Percentiles rank a stretch among this genome's conserved stretches.
These are phyloP conservation scores for Aspergillus avenaceus DNA, from an alignment of 495 filamentous ascomycete genomes.

Conservation along the genomic window DNA sequence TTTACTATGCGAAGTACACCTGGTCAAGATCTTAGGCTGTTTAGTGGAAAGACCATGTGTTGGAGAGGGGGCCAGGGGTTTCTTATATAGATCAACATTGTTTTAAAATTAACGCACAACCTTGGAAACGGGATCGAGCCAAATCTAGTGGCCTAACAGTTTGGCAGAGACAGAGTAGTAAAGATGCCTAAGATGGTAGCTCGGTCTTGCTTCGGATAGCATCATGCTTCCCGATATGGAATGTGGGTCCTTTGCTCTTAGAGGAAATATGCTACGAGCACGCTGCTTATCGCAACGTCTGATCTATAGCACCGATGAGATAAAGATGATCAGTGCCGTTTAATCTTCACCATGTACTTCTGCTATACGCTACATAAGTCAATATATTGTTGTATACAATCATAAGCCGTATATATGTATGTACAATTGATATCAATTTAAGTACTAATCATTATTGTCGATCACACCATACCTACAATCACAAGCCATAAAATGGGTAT, in stretches of 20 bases:
- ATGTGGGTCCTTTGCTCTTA: slow-evolving; percentile 15
- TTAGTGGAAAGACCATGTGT: not conserved
- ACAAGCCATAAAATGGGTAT: too few species aligned
- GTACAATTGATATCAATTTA: too few species aligned
- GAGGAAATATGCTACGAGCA: slow-evolving; percentile 29
- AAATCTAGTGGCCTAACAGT: not conserved
- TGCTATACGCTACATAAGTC: too few species aligned
- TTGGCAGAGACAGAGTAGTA: not conserved
- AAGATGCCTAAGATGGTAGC: slow-evolving; percentile 4
- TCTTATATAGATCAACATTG: slow-evolving; percentile 14
- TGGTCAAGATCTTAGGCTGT: not conserved
- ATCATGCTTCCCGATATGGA: slow-evolving; percentile 20
- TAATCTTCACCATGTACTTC: not conserved
- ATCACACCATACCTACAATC: too few species aligned
- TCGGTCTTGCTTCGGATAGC: slow-evolving; percentile 10
- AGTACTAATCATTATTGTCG: too few species aligned
- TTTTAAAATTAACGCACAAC: not conserved
- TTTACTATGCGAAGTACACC: slow-evolving; percentile 6
- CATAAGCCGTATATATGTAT: too few species aligned
- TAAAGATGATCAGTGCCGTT: too few species aligned
- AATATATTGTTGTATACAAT: too few species aligned
- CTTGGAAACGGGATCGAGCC: not conserved
- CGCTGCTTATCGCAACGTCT: not conserved
- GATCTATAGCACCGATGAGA: not conserved
- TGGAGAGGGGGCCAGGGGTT: not conserved